A percentile compares a stretch with the other conserved stretches of the same genome.
Evolutionary conservation across 768 basidiomycete genomes (phyloP).

Genomic region (Leccinum uliginosum): DNA sequence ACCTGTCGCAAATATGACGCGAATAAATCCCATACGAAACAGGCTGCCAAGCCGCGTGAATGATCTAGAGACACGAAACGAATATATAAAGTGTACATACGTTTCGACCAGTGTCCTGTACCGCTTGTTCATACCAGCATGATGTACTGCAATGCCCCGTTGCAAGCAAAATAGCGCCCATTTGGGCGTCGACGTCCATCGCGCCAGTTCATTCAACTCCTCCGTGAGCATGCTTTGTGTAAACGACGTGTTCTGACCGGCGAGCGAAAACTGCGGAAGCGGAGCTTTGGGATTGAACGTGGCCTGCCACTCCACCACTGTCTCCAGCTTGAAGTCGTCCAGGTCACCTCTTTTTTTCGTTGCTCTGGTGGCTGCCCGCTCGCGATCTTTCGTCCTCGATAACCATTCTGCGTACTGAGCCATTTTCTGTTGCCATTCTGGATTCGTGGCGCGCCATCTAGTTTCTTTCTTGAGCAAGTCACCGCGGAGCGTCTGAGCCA

Average conservation of each 20-base stretch:
- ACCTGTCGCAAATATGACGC: conserved; percentile 67
- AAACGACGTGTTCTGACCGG: conserved; percentile 39
- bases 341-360: conserved; percentile 36
- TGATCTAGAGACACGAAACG: not conserved
- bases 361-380: conserved; percentile 38
- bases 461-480: conserved; percentile 42
- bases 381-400: conserved; percentile 42
- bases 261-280: conserved; percentile 57
- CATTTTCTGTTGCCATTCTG: conserved; percentile 49
- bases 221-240: conserved; percentile 45
- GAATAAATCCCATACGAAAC: conserved; percentile 59
- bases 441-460: conserved; percentile 43
- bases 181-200: conserved; percentile 30
- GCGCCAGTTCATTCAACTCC: conserved; percentile 38
- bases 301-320: conserved; percentile 41
- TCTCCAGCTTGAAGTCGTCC: conserved; percentile 22
- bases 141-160: conserved; percentile 67
- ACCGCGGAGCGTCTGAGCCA: conserved; percentile 37
- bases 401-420: conserved; percentile 50
- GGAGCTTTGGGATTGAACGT: conserved; percentile 58
- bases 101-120: conserved; percentile 59
- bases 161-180: conserved; percentile 48
- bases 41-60: conserved; percentile 22
- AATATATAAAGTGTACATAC: conserved; percentile 25
- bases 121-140: conserved; percentile 61